Conservation (phyloP, 2,329 filamentous ascomycete genomes). For the Pseudogymnoascus sp. region DNA sequence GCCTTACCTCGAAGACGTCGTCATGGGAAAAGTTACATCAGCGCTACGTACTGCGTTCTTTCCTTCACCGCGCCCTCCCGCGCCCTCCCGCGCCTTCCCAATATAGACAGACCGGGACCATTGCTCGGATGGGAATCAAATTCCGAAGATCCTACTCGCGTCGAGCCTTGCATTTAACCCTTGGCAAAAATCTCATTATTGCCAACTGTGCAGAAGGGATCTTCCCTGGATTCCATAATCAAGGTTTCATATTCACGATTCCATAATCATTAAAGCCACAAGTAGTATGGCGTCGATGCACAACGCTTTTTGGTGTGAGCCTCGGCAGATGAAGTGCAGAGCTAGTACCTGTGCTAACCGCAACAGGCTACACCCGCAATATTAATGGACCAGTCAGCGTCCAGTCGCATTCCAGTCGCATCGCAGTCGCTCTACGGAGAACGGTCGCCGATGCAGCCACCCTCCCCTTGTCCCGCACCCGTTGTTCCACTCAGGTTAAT, state of each 20-base stretch:
- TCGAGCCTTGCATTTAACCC: no score
- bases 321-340: neutral
- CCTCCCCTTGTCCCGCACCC: neutral
- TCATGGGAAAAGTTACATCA: neutral
- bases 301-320: neutral
- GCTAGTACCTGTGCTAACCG: neutral
- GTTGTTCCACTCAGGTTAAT: neutral
- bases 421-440: no score
- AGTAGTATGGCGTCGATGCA: neutral
- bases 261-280: neutral
- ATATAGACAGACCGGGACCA: neutral
- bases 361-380: neutral
- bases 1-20: neutral
- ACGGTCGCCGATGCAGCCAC: neutral
- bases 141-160: neutral
- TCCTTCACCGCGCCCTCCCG: neutral
- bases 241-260: slow-evolving; percentile 7
- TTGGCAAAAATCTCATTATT: neutral
- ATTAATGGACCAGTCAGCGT: neutral
- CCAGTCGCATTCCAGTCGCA: neutral
- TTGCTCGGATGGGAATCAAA: neutral
- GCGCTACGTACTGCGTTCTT: neutral
- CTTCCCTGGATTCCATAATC: neutral
- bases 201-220: neutral
- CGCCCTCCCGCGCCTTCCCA: neutral